Conservation (phyloP, 2,329 filamentous ascomycete species). For the Diplodia sapinea region DNA sequence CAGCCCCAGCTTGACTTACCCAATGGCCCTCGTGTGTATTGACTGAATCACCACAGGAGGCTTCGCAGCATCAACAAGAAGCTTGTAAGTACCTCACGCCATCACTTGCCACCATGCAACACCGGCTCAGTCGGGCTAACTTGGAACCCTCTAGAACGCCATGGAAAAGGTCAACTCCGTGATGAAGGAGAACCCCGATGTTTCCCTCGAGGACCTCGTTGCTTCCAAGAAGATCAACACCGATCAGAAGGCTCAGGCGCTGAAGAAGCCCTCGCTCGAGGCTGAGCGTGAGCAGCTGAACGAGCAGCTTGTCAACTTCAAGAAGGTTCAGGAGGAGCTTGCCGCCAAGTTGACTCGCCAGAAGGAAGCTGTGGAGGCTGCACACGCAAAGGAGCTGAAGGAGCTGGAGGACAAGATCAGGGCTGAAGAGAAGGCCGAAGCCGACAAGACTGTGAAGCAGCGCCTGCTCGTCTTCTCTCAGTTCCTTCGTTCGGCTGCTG, state of each 20-base stretch:
- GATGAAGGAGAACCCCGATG: constrained; percentile 70
- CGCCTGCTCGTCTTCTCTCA: constrained; percentile 75
- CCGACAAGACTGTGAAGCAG: constrained; percentile 59
- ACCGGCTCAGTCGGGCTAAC: constrained; percentile 36
- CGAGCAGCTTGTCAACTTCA: constrained; percentile 75
- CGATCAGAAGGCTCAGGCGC: constrained; percentile 77
- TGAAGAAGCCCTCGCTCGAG: constrained; percentile 77
- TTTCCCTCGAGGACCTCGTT: constrained; percentile 76
- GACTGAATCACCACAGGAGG: constrained; percentile 62
- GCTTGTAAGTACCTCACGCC: constrained; percentile 67
- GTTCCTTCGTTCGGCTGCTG: constrained; percentile 79
- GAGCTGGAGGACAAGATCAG: constrained; percentile 61
- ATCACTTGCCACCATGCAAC: neutral
- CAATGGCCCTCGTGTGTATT: neutral
- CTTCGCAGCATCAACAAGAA: constrained; percentile 95
- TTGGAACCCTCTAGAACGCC: constrained; percentile 60
- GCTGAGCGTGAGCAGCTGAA: constrained; percentile 72
- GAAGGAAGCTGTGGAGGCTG: constrained; percentile 60
- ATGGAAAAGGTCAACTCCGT: constrained; percentile 74
- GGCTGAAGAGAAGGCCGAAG: constrained; percentile 57
- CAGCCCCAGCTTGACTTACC: neutral
- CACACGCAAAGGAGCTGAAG: constrained; percentile 64
- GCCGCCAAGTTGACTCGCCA: constrained; percentile 64
- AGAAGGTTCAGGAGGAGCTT: constrained; percentile 77
- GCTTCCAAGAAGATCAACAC: constrained; percentile 74